Evolutionary conservation across 1,284 basidiomycete genomes (phyloP).

Genomic region (Tetrapyrgos nigripes): DNA sequence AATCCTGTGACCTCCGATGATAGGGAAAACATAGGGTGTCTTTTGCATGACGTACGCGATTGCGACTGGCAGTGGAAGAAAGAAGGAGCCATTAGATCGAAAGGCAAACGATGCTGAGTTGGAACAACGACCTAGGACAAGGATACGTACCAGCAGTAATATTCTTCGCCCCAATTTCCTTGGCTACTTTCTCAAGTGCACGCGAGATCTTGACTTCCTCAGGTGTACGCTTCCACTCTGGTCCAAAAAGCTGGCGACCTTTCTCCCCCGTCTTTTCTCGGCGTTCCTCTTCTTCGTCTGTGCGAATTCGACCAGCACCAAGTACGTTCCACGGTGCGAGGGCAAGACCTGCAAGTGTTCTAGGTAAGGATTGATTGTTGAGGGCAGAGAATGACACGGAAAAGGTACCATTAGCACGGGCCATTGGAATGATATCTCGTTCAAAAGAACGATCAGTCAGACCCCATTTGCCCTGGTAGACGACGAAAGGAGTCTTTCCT

Average conservation of each 20-base stretch:
- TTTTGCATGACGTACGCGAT: constrained; percentile 13
- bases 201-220: constrained; percentile 44
- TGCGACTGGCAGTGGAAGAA: not conserved
- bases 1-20: constrained; percentile 5
- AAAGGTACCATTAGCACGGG: constrained; percentile 45
- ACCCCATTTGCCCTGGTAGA: constrained; percentile 63
- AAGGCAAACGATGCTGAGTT: not conserved
- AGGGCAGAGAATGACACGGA: not conserved
- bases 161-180: constrained; percentile 3
- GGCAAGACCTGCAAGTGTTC: not conserved
- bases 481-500: constrained; percentile 53
- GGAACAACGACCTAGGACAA: not conserved
- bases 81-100: too few species aligned
- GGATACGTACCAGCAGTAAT: constrained; percentile 11
- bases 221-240: constrained; percentile 48
- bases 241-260: constrained; percentile 34
- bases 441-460: constrained; percentile 56
- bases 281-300: constrained; percentile 52
- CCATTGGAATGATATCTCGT: constrained; percentile 63
- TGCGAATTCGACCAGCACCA: constrained; percentile 52
- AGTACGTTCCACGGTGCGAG: constrained; percentile 38
- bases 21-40: constrained; percentile 6
- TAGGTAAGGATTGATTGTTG: too few species aligned
- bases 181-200: constrained; percentile 5
- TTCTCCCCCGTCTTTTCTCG: constrained; percentile 47